Evolutionary conservation across 208 protist species (phyloP).

Genomic region (Leishmania gerbilli): DNA sequence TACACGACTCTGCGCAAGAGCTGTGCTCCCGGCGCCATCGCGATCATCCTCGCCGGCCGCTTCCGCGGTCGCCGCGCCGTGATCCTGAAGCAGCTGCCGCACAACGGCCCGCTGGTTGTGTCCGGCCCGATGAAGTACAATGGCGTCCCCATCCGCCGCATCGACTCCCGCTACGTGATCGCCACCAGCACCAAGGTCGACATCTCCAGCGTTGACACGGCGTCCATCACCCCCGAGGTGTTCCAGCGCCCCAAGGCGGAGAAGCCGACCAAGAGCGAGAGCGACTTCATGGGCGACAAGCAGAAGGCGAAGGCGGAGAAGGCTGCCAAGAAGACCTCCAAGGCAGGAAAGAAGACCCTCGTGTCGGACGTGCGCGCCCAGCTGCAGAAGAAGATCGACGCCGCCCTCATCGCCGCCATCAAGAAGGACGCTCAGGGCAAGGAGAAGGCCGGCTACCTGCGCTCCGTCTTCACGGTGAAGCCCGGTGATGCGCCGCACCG

Average conservation of each 20-base stretch:
- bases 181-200: constrained; percentile 98
- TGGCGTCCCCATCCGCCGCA: constrained; percentile 97
- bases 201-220: constrained; percentile 85
- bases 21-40: constrained; percentile 46
- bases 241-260: constrained; percentile 73
- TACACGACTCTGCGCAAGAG: constrained; percentile 60
- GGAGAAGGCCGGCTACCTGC: constrained; percentile 80
- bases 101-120: constrained; percentile 96
- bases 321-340: constrained; percentile 72
- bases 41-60: constrained; percentile 93
- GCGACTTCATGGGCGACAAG: constrained; percentile 86
- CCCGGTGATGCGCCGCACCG: constrained; percentile 84
- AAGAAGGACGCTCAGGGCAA: constrained; percentile 73
- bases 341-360: constrained; percentile 59
- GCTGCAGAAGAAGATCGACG: constrained; percentile 81
- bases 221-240: constrained; percentile 62
- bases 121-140: constrained; percentile 96
- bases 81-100: constrained; percentile 97
- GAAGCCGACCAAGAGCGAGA: constrained; percentile 83
- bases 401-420: constrained; percentile 73
- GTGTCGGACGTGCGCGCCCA: constrained; percentile 72
- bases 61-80: constrained; percentile 98
- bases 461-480: constrained; percentile 70
- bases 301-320: constrained; percentile 72
- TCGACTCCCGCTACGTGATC: constrained; percentile 98